Base-by-base conservation (phyloP, 2,329 filamentous ascomycete species). In the Cladosporium halotolerans region DNA sequence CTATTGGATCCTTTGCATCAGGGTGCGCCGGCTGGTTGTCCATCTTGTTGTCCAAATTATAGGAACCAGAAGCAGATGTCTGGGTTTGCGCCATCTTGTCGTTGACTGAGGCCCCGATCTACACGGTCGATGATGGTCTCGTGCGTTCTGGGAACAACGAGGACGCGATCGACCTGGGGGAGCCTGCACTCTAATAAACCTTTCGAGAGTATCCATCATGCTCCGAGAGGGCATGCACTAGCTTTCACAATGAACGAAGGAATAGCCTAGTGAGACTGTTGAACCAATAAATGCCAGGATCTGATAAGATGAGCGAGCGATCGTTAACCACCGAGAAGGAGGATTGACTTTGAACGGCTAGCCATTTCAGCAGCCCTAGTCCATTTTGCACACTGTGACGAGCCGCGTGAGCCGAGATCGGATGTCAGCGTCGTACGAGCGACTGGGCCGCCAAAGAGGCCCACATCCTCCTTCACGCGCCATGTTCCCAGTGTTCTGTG, bases 301-400 rank as follows among this genome's bases (percentile, higher is more conserved):
- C 44, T 46, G 44, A 46, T 46, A 46, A 46, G 44, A 46, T 46
- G 44, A 45, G 23, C n/a, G 9, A 34, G 31, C 19, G 33, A 36
- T 34, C 32, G 38, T 28, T 11, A 23, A 11, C 13, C 31, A 36
- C n/a, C 7, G 34, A 9, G 34, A 36, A 11, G 10, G 34, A 36
- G 34, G 34, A 28, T 28, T 28, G 23, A 28, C 23, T 28, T 28
- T 7, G 23, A 28, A 7, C 23, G 23, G 23, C 7, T 28, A 28
- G 23, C 7, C 23, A 5, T 28, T 28, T 11, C 43, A 34, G 9
- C 43, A 45, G 43, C 23, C 31, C 16, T 45, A 23, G 10, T n/a
- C 31, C 9, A 14, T 34, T 31, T 23, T 14, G 43, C 31, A 14
- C n/a, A 45, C 13, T 13, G 43, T 14, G 23, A 28, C 23, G 7